A percentile compares a stretch with the other conserved stretches of the same genome.
Evolutionary conservation across 768 basidiomycete species (phyloP).

Genomic region (Agaricus subrufescens): DNA sequence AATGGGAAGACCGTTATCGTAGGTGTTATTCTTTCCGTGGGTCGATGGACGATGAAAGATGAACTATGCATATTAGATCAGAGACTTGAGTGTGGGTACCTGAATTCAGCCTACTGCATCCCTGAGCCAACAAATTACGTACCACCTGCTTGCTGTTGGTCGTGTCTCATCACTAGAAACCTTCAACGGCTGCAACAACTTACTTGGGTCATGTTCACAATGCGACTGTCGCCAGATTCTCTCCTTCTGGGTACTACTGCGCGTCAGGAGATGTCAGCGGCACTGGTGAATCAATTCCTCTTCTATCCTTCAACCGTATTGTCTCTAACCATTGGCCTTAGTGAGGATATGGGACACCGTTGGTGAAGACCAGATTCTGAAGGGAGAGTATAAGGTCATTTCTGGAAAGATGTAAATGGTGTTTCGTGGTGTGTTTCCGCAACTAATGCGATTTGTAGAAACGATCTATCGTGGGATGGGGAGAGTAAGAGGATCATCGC

Average conservation of each 20-base stretch:
- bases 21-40: slow-evolving; percentile 24
- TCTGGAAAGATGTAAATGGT: slow-evolving; percentile 65
- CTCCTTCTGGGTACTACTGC: slow-evolving; percentile 92
- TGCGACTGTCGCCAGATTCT: slow-evolving; percentile 85
- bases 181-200: slow-evolving; percentile 45
- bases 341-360: slow-evolving; percentile 93
- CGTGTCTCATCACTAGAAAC: background rate
- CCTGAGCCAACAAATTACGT: background rate
- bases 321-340: slow-evolving; percentile 18
- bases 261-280: slow-evolving; percentile 85
- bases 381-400: slow-evolving; percentile 74
- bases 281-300: slow-evolving; percentile 47
- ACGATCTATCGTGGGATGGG: slow-evolving; percentile 94
- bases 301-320: background rate
- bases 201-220: slow-evolving; percentile 82
- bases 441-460: slow-evolving; percentile 37
- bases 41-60: background rate
- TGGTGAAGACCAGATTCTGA: slow-evolving; percentile 78
- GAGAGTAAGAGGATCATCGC: slow-evolving; percentile 96
- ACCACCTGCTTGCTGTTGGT: background rate
- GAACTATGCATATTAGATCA: slow-evolving; percentile 45
- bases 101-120: background rate
- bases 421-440: slow-evolving; percentile 5
- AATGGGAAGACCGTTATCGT: slow-evolving; percentile 86
- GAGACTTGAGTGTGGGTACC: slow-evolving; percentile 69